These are phyloP conservation scores for Beauveria brongniartii DNA, from an alignment of 2,329 filamentous ascomycete species.

Conservation along the genomic window DNA sequence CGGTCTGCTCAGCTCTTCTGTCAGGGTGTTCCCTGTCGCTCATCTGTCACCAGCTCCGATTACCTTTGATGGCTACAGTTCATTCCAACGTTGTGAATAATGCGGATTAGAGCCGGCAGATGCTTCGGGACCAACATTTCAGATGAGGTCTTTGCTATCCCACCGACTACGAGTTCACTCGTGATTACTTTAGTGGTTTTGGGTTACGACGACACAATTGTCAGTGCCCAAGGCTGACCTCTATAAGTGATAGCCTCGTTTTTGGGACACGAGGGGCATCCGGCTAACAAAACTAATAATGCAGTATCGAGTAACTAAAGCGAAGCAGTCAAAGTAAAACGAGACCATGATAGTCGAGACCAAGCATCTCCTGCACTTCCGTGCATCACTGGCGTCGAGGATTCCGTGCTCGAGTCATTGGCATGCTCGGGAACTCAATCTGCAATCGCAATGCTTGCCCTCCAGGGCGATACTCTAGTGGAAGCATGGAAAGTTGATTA, in stretches of 20 bases:
- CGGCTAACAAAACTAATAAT: not conserved
- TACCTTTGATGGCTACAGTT: not conserved
- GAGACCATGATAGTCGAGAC: not conserved
- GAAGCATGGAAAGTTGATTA: not conserved
- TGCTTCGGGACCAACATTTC: not conserved
- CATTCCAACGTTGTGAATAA: not conserved
- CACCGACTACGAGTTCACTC: too few relatives aligned
- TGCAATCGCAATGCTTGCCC: not conserved
- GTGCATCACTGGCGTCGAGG: not conserved
- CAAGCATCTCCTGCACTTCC: not conserved
- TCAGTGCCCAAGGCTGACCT: not conserved
- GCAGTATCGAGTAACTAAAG: not conserved
- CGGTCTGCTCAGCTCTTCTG: not conserved
- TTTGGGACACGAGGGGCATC: not conserved
- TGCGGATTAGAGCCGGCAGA: not conserved
- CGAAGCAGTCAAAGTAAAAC: not conserved
- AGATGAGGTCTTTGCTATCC: not conserved
- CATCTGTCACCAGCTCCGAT: not conserved
- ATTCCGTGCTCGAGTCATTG: slow-evolving; percentile 1
- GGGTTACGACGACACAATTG: not conserved
- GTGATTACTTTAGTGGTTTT: not conserved
- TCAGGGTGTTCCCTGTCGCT: not conserved
- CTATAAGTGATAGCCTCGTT: too few relatives aligned
- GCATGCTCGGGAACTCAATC: not conserved
- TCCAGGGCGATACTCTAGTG: not conserved